Conservation (phyloP, 805 yeast genomes). For the Yamadazyma endophytica region DNA sequence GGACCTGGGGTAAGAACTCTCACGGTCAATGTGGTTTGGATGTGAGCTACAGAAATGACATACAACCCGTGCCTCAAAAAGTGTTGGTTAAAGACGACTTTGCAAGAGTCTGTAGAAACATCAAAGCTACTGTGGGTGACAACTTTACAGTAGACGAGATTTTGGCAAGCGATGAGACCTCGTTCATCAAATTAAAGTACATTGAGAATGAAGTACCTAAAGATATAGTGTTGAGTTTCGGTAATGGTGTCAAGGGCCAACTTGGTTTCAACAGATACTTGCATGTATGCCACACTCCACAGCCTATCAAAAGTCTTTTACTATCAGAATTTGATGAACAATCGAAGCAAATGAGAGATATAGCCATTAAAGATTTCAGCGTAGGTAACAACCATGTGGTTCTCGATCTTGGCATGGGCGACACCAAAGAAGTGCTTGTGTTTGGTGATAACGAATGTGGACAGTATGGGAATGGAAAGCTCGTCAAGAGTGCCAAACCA, state of each 20-base stretch:
- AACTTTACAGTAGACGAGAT: constrained; percentile 29
- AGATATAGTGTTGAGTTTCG: constrained; percentile 56
- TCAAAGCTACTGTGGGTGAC: constrained; percentile 34
- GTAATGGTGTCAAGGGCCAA: constrained; percentile 83
- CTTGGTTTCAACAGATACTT: constrained; percentile 73
- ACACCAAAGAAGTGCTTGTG: constrained; percentile 51
- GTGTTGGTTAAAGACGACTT: constrained; percentile 15
- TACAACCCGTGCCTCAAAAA: constrained; percentile 60
- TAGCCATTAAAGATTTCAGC: constrained; percentile 49
- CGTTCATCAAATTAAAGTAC: constrained; percentile 25
- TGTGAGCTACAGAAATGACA: constrained; percentile 61
- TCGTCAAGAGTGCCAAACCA: constrained; percentile 56
- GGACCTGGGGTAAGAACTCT: constrained; percentile 82
- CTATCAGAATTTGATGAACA: constrained; percentile 55
- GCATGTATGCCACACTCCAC: constrained; percentile 70
- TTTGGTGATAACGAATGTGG: constrained; percentile 88
- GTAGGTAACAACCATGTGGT: constrained; percentile 66
- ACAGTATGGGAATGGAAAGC: constrained; percentile 82
- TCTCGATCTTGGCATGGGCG: constrained; percentile 51
- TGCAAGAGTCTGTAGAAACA: constrained; percentile 12
- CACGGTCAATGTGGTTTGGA: constrained; percentile 82
- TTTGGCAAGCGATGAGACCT: constrained; percentile 62
- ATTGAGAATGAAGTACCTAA: constrained; percentile 13
- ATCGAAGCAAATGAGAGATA: constrained; percentile 33
- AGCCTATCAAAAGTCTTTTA: constrained; percentile 47